Conservation (phyloP, 1,139 yeast genomes). For the Suhomyces terraborum region DNA sequence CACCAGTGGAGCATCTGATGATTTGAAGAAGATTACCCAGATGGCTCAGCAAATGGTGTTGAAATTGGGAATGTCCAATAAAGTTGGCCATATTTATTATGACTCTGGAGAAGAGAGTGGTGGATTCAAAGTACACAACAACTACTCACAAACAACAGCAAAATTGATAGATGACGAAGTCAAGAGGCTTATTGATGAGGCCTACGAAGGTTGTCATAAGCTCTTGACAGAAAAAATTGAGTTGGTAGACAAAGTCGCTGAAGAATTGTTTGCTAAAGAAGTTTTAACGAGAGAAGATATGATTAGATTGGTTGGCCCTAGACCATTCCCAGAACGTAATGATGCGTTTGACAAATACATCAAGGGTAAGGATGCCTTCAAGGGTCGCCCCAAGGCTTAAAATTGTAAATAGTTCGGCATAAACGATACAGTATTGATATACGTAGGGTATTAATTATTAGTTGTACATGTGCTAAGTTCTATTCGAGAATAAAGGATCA, state of each 20-base stretch:
- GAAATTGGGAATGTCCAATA: conserved; percentile 84
- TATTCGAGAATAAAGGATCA: no score
- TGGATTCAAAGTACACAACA: conserved; percentile 61
- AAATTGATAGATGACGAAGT: conserved; percentile 66
- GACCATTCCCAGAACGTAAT: conserved; percentile 88
- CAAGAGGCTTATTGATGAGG: conserved; percentile 62
- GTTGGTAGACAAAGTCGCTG: conserved; percentile 84
- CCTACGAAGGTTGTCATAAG: conserved; percentile 58
- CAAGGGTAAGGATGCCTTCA: conserved; percentile 45
- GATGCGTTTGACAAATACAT: conserved; percentile 91
- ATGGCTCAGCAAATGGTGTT: conserved; percentile 95
- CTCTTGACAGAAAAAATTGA: conserved; percentile 67
- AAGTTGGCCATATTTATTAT: conserved; percentile 80
- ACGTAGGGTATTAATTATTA: conserved; percentile 13
- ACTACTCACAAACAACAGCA: conserved; percentile 71
- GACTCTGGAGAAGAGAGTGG: conserved; percentile 48
- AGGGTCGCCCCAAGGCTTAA: conserved; percentile 13
- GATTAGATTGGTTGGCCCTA: conserved; percentile 80
- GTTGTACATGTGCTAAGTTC: not conserved
- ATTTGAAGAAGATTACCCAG: conserved; percentile 89
- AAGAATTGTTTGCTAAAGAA: conserved; percentile 79
- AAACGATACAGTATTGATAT: conserved; percentile 25
- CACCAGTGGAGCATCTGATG: conserved; percentile 94
- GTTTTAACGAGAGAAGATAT: conserved; percentile 89
- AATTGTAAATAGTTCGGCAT: conserved; percentile 8